These are phyloP conservation scores for Medicago truncatula DNA, from an alignment of 306 rosid genomes.

Conservation along the genomic window MtrunA17r5.0-ANR NC_053043.1:9510001-9510500, in stretches of 20 bases:
- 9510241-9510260: constrained; percentile 56
- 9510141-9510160: constrained; percentile 80
- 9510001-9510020: no score
- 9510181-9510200: constrained; percentile 88
- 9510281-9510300: constrained; percentile 17
- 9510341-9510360: not conserved
- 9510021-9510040: no score
- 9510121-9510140: not conserved
- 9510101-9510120: no score
- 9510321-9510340: not conserved
- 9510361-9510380: not conserved
- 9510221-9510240: constrained; percentile 68
- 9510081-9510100: no score
- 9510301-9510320: not conserved
- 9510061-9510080: no score
- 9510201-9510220: constrained; percentile 71
- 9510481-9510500: not conserved
- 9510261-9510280: constrained; percentile 51
- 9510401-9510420: not conserved
- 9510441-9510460: not conserved
- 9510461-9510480: not conserved
- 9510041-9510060: no score
- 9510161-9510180: constrained; percentile 85
- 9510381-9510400: not conserved
- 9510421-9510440: not conserved